phyloP scores from a whole-genome alignment of 2,329 filamentous ascomycete species.

The Penicillium sp. region DNA sequence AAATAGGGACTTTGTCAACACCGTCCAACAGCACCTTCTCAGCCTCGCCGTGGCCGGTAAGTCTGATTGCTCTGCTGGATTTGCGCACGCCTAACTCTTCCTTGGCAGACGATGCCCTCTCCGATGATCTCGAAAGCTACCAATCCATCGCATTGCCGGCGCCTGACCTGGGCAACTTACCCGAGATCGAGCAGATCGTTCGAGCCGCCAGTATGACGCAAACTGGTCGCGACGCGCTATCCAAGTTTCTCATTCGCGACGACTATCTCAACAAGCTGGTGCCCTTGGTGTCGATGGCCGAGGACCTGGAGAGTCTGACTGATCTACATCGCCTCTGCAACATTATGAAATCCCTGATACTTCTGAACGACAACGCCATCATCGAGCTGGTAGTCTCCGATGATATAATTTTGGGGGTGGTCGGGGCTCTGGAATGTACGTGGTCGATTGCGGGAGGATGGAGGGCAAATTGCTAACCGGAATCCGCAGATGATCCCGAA shows the following conservation, averaged over 20 bases:
- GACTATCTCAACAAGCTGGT: conserved; percentile 85
- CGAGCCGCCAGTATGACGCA: conserved; percentile 70
- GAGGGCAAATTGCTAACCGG: conserved; percentile 27
- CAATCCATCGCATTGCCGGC: conserved; percentile 69
- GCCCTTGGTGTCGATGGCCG: conserved; percentile 79
- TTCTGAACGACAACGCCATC: conserved; percentile 90
- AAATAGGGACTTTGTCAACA: conserved; percentile 81
- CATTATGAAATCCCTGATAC: conserved; percentile 93
- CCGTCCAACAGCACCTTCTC: conserved; percentile 71
- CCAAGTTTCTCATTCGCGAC: conserved; percentile 78
- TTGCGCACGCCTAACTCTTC: conserved; percentile 6
- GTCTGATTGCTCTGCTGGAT: conserved; percentile 24
- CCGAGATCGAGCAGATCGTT: conserved; percentile 80
- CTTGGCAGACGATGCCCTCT: conserved; percentile 70
- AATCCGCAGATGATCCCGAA: conserved; percentile 71
- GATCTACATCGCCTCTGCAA: conserved; percentile 92
- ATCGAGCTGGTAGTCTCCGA: conserved; percentile 93
- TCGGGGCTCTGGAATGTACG: conserved; percentile 84
- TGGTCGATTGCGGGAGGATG: background rate
- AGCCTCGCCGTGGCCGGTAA: conserved; percentile 59
- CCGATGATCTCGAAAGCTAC: conserved; percentile 77
- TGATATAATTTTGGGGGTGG: conserved; percentile 81
- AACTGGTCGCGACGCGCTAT: conserved; percentile 75
- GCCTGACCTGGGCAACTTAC: conserved; percentile 75
- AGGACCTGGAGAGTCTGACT: conserved; percentile 79